These are phyloP conservation scores for Colletotrichum scovillei DNA, from an alignment of 2,329 filamentous ascomycete genomes.

Conservation along the genomic window DNA sequence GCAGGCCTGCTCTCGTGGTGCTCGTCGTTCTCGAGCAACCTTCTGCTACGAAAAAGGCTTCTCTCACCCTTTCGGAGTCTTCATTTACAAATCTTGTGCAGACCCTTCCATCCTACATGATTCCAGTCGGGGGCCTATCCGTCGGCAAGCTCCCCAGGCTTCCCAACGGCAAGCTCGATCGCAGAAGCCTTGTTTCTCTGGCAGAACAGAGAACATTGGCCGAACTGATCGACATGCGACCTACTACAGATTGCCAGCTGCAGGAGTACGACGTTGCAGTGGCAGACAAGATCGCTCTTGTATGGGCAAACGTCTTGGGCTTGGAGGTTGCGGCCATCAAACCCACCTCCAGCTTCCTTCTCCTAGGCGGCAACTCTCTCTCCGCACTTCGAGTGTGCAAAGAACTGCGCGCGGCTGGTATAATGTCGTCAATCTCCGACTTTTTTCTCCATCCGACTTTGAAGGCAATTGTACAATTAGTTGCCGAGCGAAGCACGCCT, in stretches of 20 bases:
- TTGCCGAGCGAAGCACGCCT: neutral
- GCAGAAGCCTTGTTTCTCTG: neutral
- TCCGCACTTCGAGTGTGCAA: conserved; percentile 7
- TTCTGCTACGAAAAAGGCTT: neutral
- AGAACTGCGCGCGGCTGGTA: conserved; percentile 2
- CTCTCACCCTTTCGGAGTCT: neutral
- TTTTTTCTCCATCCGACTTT: neutral
- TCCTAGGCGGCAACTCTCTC: conserved; percentile 2
- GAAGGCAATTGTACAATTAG: neutral
- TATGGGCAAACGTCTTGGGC: no score
- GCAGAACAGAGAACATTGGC: neutral
- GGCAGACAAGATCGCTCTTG: neutral
- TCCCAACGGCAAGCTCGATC: neutral
- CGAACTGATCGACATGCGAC: neutral
- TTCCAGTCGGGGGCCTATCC: neutral
- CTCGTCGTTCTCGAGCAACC: neutral
- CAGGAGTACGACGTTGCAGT: neutral
- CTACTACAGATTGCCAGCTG: neutral
- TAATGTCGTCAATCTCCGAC: neutral
- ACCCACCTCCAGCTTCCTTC: neutral
- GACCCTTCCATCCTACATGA: neutral
- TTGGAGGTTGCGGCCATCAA: neutral
- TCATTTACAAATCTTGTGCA: neutral
- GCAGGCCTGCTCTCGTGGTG: conserved; percentile 4
- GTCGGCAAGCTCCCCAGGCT: neutral